These are phyloP conservation scores for Aphanomyces euteiches DNA, from an alignment of 352 stramenopile species.

Conservation along the genomic window DNA sequence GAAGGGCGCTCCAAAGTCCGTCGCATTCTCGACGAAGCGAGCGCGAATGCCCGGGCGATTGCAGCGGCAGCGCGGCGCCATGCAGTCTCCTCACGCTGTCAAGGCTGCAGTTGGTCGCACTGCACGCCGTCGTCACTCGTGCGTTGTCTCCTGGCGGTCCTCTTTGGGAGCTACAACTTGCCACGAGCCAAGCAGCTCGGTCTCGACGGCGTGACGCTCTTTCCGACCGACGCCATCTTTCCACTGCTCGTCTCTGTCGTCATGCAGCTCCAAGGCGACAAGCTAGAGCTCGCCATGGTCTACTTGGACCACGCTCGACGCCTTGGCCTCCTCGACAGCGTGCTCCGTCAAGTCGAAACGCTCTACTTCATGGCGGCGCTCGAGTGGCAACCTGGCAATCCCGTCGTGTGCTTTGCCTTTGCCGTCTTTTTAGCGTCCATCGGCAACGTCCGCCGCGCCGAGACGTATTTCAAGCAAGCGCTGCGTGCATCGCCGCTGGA, in stretches of 20 bases:
- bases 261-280: slow-evolving; percentile 6
- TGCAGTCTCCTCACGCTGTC: slow-evolving; percentile 3
- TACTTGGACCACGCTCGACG: slow-evolving; percentile 2
- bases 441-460: slow-evolving; percentile 9
- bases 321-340: not conserved
- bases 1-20: not conserved
- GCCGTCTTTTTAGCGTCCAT: slow-evolving; percentile 16
- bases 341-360: slow-evolving; percentile 5
- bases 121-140: slow-evolving; percentile 10
- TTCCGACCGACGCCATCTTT: slow-evolving; percentile 11
- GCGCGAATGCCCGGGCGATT: not conserved
- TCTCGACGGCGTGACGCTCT: slow-evolving; percentile 12
- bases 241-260: not conserved
- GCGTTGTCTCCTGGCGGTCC: not conserved
- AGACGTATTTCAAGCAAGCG: slow-evolving; percentile 22
- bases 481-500: slow-evolving; percentile 1
- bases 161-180: slow-evolving; percentile 5
- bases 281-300: slow-evolving; percentile 9
- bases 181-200: not conserved
- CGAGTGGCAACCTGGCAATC: slow-evolving; percentile 12
- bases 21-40: not conserved
- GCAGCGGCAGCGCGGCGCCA: not conserved
- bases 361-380: slow-evolving; percentile 14
- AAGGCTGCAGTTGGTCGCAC: slow-evolving; percentile 1
- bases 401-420: slow-evolving; percentile 4